These are phyloP conservation scores for Letharia lupina DNA, from an alignment of 495 filamentous ascomycete genomes.

Conservation along the genomic window DNA sequence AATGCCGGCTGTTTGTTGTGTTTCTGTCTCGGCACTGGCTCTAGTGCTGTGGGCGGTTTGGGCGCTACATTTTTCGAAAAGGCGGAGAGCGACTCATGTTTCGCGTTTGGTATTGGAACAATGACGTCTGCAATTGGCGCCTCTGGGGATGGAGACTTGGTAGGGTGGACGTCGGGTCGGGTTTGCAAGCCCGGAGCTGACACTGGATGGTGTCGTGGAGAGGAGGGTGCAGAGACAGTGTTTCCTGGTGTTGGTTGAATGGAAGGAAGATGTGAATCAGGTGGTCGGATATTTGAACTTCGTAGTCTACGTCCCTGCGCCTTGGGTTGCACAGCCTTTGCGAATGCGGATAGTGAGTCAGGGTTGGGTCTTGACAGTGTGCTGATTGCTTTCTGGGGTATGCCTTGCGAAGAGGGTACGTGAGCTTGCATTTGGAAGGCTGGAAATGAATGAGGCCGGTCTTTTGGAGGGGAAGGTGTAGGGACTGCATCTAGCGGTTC, in stretches of 20 bases:
- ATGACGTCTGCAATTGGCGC: neutral
- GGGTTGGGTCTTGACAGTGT: neutral
- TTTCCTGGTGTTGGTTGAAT: neutral
- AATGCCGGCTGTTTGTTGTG: neutral
- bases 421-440: neutral
- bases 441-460: neutral
- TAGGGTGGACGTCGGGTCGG: neutral
- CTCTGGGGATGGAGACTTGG: neutral
- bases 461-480: neutral
- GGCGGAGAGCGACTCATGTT: neutral
- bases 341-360: neutral
- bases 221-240: neutral
- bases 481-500: neutral
- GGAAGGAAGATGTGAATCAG: neutral
- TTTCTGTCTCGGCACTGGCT: neutral
- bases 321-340: neutral
- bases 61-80: neutral
- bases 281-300: neutral
- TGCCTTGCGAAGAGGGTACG: neutral
- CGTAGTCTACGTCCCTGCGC: neutral
- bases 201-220: neutral
- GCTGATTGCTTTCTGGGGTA: neutral
- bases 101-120: neutral
- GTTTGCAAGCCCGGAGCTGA: neutral
- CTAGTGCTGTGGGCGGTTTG: neutral